These are phyloP conservation scores for maize (Zea mays) DNA, from an alignment of 176 grass and related monocot species.

Conservation along the genomic window DNA sequence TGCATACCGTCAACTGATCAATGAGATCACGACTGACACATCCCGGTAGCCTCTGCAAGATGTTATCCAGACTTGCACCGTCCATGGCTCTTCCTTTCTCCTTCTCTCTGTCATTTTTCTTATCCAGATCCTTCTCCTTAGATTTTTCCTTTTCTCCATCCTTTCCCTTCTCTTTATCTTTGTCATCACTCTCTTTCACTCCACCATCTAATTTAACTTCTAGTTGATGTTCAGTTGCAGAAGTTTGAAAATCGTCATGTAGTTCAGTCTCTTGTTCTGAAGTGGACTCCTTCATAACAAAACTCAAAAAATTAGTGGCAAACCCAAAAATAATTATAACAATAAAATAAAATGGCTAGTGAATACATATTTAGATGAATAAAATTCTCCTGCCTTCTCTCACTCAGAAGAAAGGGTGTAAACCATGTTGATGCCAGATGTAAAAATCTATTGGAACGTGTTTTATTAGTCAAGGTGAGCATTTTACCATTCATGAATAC, in stretches of 20 bases:
- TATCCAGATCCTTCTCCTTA: constrained; percentile 81
- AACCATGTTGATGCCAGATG: neutral
- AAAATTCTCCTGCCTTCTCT: neutral
- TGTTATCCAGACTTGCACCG: constrained; percentile 74
- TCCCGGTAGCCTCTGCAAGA: constrained; percentile 84
- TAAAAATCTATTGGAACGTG: constrained; percentile 19
- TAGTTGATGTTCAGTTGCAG: constrained; percentile 50
- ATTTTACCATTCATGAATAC: neutral
- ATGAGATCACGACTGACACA: constrained; percentile 98
- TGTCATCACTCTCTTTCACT: constrained; percentile 62
- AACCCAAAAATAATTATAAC: constrained; percentile 6
- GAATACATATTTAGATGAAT: neutral
- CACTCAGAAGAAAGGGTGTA: neutral
- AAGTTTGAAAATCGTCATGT: constrained; percentile 56
- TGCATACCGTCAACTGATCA: constrained; percentile 86
- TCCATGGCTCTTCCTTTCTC: constrained; percentile 88
- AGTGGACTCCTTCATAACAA: constrained; percentile 53
- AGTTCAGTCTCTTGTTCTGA: constrained; percentile 63
- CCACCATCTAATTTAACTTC: constrained; percentile 70
- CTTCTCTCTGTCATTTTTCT: constrained; percentile 83
- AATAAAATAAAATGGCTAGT: neutral
- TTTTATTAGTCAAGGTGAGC: neutral
- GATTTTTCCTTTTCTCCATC: constrained; percentile 74
- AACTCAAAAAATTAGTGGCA: constrained; percentile 35
- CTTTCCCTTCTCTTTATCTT: constrained; percentile 74